phyloP scores from a whole-genome alignment of 1,284 basidiomycete species.

The Lentinus polychrous region DNA sequence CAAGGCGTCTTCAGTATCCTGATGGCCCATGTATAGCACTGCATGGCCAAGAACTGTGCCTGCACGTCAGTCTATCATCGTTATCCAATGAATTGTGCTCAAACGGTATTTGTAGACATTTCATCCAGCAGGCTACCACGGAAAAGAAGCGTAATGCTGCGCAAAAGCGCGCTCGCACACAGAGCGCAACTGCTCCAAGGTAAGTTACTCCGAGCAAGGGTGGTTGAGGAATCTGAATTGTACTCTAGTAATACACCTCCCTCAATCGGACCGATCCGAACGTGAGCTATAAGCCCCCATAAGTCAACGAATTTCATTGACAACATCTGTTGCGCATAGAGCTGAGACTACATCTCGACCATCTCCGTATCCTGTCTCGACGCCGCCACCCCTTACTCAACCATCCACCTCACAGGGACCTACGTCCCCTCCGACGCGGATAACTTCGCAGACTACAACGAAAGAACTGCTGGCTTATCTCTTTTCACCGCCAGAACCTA shows the following conservation, averaged over 20 bases:
- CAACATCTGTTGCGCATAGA: not conserved
- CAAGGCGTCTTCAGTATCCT: not conserved
- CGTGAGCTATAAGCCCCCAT: slow-evolving; percentile 8
- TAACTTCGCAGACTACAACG: slow-evolving; percentile 50
- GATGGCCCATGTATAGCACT: slow-evolving; percentile 48
- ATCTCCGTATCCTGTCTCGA: slow-evolving; percentile 15
- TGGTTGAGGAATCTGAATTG: not conserved
- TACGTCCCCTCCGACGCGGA: slow-evolving; percentile 27
- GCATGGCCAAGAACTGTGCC: slow-evolving; percentile 72
- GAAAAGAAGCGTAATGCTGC: slow-evolving; percentile 65
- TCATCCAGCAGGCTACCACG: slow-evolving; percentile 73
- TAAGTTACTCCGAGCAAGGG: slow-evolving; percentile 22
- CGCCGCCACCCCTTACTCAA: slow-evolving; percentile 12
- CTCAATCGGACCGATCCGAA: slow-evolving; percentile 13
- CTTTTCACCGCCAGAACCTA: slow-evolving; percentile 61
- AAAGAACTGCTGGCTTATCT: slow-evolving; percentile 60
- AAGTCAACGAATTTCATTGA: not conserved
- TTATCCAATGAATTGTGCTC: slow-evolving; percentile 16
- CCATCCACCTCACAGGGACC: slow-evolving; percentile 19
- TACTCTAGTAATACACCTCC: slow-evolving; percentile 6
- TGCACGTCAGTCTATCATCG: slow-evolving; percentile 58
- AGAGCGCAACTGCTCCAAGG: slow-evolving; percentile 39
- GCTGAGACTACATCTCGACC: slow-evolving; percentile 9
- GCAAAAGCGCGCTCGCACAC: slow-evolving; percentile 54
- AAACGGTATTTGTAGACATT: slow-evolving; percentile 43